Conservation (phyloP, 2,329 filamentous ascomycete genomes). For the Talaromyces islandicus region DNA sequence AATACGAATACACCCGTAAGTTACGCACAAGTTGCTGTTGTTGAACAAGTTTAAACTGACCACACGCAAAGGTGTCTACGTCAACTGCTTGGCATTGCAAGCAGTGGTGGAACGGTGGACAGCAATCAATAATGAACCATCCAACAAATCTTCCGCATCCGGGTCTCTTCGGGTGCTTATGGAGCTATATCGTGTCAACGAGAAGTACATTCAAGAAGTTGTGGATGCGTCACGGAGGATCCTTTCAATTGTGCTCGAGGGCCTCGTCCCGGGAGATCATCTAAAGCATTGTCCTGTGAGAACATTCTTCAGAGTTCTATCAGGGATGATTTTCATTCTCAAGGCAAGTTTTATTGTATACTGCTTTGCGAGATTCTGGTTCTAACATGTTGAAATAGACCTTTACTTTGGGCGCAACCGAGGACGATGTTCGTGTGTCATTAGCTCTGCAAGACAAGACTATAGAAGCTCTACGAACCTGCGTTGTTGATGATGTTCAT, state of each 20-base stretch:
- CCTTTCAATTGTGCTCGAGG: conserved; percentile 54
- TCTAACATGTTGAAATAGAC: conserved; percentile 35
- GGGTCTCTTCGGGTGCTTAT: conserved; percentile 35
- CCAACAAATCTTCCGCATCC: conserved; percentile 22
- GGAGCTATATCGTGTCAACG: conserved; percentile 51
- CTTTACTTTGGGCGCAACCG: conserved; percentile 57
- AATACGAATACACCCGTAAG: conserved; percentile 87
- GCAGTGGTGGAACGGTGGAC: conserved; percentile 92
- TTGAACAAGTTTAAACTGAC: conserved; percentile 5
- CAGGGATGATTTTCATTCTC: conserved; percentile 59
- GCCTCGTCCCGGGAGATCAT: conserved; percentile 51
- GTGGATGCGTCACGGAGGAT: conserved; percentile 57
- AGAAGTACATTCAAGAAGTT: conserved; percentile 57
- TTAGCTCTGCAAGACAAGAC: conserved; percentile 54
- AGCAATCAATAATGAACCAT: conserved; percentile 51
- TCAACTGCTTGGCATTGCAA: conserved; percentile 90
- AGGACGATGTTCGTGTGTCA: conserved; percentile 55
- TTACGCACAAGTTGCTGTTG: conserved; percentile 4
- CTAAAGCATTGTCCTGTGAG: conserved; percentile 58
- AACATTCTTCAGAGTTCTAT: conserved; percentile 60
- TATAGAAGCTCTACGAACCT: conserved; percentile 52
- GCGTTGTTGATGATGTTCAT: conserved; percentile 61
- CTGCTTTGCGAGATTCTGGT: not conserved
- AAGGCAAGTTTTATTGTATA: conserved; percentile 40
- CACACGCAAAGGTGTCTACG: conserved; percentile 57